Evolutionary conservation across 345 rosid genomes (phyloP).

Genomic region (Salix viminalis): DNA sequence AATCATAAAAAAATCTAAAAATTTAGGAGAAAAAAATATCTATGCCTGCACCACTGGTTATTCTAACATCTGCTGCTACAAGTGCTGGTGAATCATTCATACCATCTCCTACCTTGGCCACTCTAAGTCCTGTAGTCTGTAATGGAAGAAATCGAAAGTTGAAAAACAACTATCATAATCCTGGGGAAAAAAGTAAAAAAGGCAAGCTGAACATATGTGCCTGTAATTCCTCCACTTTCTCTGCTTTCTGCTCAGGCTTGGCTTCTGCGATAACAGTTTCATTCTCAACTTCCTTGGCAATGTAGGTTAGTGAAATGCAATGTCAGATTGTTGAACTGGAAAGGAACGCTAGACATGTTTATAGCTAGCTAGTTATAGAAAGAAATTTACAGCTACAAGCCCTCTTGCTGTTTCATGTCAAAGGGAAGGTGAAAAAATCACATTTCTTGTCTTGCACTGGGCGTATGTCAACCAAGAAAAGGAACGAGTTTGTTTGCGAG

Average conservation of each 20-base stretch:
- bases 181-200: background rate
- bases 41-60: conserved; percentile 95
- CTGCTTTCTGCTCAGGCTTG: conserved; percentile 84
- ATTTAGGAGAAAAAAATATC: conserved; percentile 22
- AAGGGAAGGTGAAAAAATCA: no score
- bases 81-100: conserved; percentile 89
- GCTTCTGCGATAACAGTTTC: conserved; percentile 78
- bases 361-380: no score
- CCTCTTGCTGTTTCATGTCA: no score
- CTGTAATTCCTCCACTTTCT: conserved; percentile 81
- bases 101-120: conserved; percentile 49
- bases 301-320: background rate
- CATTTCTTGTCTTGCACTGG: no score
- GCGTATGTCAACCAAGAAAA: no score
- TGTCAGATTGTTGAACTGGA: background rate
- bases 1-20: no score
- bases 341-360: background rate
- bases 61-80: conserved; percentile 89
- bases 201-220: conserved; percentile 22
- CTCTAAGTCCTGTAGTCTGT: conserved; percentile 33
- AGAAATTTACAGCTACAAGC: no score
- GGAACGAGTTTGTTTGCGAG: no score
- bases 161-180: background rate
- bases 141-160: background rate
- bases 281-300: conserved; percentile 69